phyloP scores from a whole-genome alignment of 2,329 filamentous ascomycete species.

The Grosmannia huntii region DNA sequence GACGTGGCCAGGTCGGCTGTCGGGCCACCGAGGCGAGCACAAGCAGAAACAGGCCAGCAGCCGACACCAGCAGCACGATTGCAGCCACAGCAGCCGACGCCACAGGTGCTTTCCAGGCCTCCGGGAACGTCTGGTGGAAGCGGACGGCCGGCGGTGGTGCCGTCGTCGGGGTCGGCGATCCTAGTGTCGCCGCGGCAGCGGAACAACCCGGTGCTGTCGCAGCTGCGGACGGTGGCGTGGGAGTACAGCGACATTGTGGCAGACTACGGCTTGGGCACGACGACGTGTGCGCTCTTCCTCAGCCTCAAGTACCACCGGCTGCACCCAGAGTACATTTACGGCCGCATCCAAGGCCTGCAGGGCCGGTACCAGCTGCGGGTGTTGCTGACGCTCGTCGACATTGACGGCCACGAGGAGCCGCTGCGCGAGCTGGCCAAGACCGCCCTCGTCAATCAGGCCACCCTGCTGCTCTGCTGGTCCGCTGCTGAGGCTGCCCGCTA shows the following conservation, averaged over 20 bases:
- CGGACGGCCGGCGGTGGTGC: constrained; percentile 10
- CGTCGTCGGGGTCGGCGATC: constrained; percentile 58
- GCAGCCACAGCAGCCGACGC: constrained; percentile 32
- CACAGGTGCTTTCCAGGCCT: constrained; percentile 55
- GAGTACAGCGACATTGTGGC: constrained; percentile 95
- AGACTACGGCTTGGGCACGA: constrained; percentile 78
- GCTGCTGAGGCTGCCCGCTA: constrained; percentile 89
- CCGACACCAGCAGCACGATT: constrained; percentile 26
- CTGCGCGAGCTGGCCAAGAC: constrained; percentile 88
- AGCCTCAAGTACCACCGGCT: constrained; percentile 92
- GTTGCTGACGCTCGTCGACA: constrained; percentile 84
- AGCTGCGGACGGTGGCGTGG: constrained; percentile 75
- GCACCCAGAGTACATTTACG: constrained; percentile 96
- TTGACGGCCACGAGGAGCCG: constrained; percentile 82
- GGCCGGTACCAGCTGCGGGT: constrained; percentile 80
- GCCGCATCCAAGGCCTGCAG: constrained; percentile 70
- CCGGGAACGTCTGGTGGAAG: background rate
- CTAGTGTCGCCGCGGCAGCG: constrained; percentile 87
- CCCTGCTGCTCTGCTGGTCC: constrained; percentile 86
- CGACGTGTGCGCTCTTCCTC: constrained; percentile 84
- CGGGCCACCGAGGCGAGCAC: constrained; percentile 6
- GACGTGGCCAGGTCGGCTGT: constrained; percentile 16
- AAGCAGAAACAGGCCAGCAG: constrained; percentile 19
- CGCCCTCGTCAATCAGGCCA: constrained; percentile 82
- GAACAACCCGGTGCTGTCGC: constrained; percentile 82